phyloP scores from a whole-genome alignment of 2,329 filamentous ascomycete genomes.

The Tolypocladium ovalisporum region DNA sequence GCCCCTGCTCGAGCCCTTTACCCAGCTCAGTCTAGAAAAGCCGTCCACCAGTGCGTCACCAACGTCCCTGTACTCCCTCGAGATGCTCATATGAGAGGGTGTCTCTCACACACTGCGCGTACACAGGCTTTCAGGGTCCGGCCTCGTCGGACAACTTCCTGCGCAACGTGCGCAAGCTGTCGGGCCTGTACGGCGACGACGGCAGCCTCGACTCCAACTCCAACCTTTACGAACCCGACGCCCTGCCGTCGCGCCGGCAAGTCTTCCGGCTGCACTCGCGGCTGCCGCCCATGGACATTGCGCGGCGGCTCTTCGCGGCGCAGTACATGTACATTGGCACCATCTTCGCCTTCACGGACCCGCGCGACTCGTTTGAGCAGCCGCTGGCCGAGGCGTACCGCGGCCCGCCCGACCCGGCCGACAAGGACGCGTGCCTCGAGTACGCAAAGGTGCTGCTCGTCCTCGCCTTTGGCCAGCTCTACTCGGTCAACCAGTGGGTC shows the following conservation, averaged over 20 bases:
- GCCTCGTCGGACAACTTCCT: constrained; percentile 27
- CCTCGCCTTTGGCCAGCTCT: constrained; percentile 44
- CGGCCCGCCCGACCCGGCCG: constrained; percentile 26
- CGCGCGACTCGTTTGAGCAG: constrained; percentile 30
- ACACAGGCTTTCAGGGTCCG: constrained; percentile 23
- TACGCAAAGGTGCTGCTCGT: constrained; percentile 42
- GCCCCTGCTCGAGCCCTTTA: constrained; percentile 22
- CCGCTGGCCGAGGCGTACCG: constrained; percentile 32
- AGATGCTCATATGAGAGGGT: background rate
- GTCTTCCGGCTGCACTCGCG: constrained; percentile 15
- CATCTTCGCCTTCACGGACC: constrained; percentile 42
- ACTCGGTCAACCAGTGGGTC: constrained; percentile 45
- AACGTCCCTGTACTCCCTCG: background rate
- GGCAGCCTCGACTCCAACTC: constrained; percentile 17
- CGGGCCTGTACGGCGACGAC: constrained; percentile 20
- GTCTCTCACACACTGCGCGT: background rate
- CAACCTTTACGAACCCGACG: constrained; percentile 22
- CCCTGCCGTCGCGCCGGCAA: constrained; percentile 20
- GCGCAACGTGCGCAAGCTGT: constrained; percentile 22
- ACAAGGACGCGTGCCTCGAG: constrained; percentile 34
- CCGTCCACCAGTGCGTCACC: constrained; percentile 14
- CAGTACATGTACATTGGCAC: constrained; percentile 47
- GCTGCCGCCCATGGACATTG: constrained; percentile 38
- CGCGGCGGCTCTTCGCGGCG: constrained; percentile 35
- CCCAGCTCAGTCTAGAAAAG: constrained; percentile 20